These are phyloP conservation scores for Sistotremastrum niveocremeum DNA, from an alignment of 768 basidiomycete genomes.

Conservation along the genomic window DNA sequence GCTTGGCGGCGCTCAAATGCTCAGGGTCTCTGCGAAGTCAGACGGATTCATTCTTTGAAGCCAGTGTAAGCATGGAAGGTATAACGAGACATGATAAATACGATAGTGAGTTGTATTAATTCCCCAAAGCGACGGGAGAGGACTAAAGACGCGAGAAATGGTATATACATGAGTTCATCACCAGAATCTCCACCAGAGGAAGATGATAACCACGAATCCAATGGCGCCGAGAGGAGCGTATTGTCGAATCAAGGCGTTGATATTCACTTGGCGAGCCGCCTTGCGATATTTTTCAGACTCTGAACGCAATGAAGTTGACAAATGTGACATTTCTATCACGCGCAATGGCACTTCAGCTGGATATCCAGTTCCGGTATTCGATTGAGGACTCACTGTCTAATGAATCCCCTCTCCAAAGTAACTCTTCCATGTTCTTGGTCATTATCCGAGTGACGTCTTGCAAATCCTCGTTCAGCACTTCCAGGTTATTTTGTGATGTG, in stretches of 20 bases:
- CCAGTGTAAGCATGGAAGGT: too few relatives aligned
- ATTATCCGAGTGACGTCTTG: slow-evolving; percentile 98
- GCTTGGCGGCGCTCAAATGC: too few relatives aligned
- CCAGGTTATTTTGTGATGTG: slow-evolving; percentile 40
- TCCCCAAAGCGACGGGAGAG: too few relatives aligned
- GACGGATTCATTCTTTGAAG: too few relatives aligned
- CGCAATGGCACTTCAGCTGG: background rate
- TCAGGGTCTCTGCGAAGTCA: too few relatives aligned
- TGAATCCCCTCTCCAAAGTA: slow-evolving; percentile 95
- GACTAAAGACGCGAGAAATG: background rate
- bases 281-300: slow-evolving; percentile 98
- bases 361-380: background rate
- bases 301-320: slow-evolving; percentile 85
- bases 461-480: slow-evolving; percentile 87
- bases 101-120: too few relatives aligned
- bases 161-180: slow-evolving; percentile 15
- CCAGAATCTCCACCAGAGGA: slow-evolving; percentile 71
- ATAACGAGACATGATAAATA: too few relatives aligned
- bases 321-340: slow-evolving; percentile 80
- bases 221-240: slow-evolving; percentile 89
- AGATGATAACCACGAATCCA: slow-evolving; percentile 59
- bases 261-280: slow-evolving; percentile 87
- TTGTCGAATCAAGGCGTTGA: slow-evolving; percentile 87
- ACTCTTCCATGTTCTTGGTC: slow-evolving; percentile 99
- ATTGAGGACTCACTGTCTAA: slow-evolving; percentile 61